Evolutionary conservation across 2,329 filamentous ascomycete genomes (phyloP).

Genomic region (Colletotrichum sp.): DNA sequence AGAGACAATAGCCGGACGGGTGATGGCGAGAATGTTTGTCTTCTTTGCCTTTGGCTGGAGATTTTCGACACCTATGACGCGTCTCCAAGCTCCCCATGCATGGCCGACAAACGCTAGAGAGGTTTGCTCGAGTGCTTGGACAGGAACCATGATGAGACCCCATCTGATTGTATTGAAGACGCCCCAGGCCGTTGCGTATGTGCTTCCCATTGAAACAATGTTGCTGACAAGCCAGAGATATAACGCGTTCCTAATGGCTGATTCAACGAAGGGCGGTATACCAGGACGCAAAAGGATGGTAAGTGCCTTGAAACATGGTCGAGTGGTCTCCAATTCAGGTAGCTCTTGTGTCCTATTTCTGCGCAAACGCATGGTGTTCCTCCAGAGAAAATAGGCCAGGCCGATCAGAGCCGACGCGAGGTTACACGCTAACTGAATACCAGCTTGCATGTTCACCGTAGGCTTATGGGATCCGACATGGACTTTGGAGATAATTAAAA

Average conservation of each 20-base stretch:
- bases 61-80: slow-evolving; percentile 26
- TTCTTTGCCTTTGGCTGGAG: slow-evolving; percentile 20
- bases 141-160: slow-evolving; percentile 77
- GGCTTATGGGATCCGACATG: slow-evolving; percentile 60
- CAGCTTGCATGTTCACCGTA: slow-evolving; percentile 68
- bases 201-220: slow-evolving; percentile 66
- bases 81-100: slow-evolving; percentile 61
- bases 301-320: slow-evolving; percentile 49
- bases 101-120: slow-evolving; percentile 71
- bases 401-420: slow-evolving; percentile 59
- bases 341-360: neutral
- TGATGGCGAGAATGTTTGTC: slow-evolving; percentile 40
- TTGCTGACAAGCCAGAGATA: slow-evolving; percentile 74
- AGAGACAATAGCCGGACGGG: slow-evolving; percentile 58
- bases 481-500: slow-evolving; percentile 70
- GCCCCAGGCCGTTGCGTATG: slow-evolving; percentile 76
- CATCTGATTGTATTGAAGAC: slow-evolving; percentile 77
- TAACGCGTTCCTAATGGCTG: slow-evolving; percentile 69
- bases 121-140: slow-evolving; percentile 70
- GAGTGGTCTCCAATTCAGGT: slow-evolving; percentile 21
- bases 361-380: slow-evolving; percentile 32
- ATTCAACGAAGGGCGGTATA: slow-evolving; percentile 67
- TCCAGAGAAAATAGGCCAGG: slow-evolving; percentile 63
- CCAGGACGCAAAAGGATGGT: slow-evolving; percentile 61
- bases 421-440: slow-evolving; percentile 66